A percentile compares a stretch with the other conserved stretches of the same genome.
Conservation (phyloP, 2,329 filamentous ascomycete genomes). For the Cryphonectria radicalis region DNA sequence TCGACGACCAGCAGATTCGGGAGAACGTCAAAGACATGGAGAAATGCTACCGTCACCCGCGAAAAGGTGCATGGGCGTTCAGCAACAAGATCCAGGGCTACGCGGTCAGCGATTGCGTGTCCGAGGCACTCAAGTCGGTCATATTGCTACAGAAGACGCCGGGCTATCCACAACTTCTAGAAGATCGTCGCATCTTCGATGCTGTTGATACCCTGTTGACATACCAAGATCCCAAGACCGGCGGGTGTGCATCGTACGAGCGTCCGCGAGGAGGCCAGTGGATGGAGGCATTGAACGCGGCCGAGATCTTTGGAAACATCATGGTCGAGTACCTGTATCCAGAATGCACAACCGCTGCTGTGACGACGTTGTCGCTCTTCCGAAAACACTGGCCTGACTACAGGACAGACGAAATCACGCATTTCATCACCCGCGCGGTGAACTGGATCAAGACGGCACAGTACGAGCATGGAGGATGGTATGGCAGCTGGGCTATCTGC, state of each 20-base stretch:
- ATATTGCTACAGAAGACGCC: slow-evolving; percentile 79
- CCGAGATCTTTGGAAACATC: slow-evolving; percentile 94
- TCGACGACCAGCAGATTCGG: slow-evolving; percentile 89
- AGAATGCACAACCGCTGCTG: slow-evolving; percentile 93
- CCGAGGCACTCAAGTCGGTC: slow-evolving; percentile 86
- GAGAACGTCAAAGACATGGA: slow-evolving; percentile 80
- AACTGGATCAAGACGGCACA: slow-evolving; percentile 83
- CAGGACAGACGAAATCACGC: slow-evolving; percentile 72
- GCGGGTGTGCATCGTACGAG: slow-evolving; percentile 91
- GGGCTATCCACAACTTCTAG: slow-evolving; percentile 74
- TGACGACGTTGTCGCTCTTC: slow-evolving; percentile 86
- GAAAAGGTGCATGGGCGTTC: slow-evolving; percentile 96
- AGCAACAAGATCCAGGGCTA: slow-evolving; percentile 93
- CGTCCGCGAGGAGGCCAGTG: slow-evolving; percentile 75
- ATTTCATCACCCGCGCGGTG: slow-evolving; percentile 74
- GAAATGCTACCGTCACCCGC: slow-evolving; percentile 83
- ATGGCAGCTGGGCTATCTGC: slow-evolving; percentile 97
- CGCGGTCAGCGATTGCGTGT: slow-evolving; percentile 91
- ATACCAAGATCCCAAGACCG: slow-evolving; percentile 81
- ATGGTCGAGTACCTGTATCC: slow-evolving; percentile 99
- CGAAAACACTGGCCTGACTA: slow-evolving; percentile 81
- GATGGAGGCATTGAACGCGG: slow-evolving; percentile 88
- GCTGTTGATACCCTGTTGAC: slow-evolving; percentile 88
- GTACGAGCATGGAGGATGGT: slow-evolving; percentile 87
- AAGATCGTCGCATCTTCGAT: slow-evolving; percentile 79